These are phyloP conservation scores for Trypanosoma melophagium DNA, from an alignment of 208 protist species.

Conservation along the genomic window DNA sequence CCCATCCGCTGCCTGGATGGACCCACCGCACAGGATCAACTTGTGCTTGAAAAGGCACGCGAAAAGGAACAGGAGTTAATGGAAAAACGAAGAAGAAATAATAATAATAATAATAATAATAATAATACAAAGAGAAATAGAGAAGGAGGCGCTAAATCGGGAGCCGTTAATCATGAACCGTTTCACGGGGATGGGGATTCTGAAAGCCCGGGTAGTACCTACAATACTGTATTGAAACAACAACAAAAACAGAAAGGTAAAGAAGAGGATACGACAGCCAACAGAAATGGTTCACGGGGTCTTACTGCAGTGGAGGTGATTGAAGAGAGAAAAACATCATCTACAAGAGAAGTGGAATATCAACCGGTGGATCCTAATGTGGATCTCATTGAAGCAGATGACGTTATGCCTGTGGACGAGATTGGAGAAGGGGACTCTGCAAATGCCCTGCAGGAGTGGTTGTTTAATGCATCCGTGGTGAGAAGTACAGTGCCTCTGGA, in stretches of 20 bases:
- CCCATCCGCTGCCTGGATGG: constrained; percentile 38
- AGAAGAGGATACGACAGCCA: no score
- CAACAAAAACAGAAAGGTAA: no score
- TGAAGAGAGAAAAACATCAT: neutral
- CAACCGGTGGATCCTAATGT: constrained; percentile 1
- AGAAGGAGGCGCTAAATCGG: neutral
- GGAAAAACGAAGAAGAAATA: neutral
- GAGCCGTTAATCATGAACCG: no score
- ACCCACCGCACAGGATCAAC: constrained; percentile 37
- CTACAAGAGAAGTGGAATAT: no score
- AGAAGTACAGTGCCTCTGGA: neutral
- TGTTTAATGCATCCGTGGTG: constrained; percentile 5
- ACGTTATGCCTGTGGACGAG: constrained; percentile 15
- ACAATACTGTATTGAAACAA: no score
- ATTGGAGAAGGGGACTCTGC: neutral
- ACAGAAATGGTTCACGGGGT: no score
- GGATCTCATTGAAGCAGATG: constrained; percentile 11
- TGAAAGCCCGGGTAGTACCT: no score
- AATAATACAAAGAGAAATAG: neutral
- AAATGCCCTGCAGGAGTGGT: neutral
- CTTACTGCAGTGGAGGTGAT: neutral
- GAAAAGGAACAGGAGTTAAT: constrained; percentile 34
- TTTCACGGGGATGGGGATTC: no score
- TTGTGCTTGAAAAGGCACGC: constrained; percentile 31
- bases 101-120: neutral